Conservation (phyloP, 108 stramenopile genomes). For the Cyclotella kingstonii region DNA sequence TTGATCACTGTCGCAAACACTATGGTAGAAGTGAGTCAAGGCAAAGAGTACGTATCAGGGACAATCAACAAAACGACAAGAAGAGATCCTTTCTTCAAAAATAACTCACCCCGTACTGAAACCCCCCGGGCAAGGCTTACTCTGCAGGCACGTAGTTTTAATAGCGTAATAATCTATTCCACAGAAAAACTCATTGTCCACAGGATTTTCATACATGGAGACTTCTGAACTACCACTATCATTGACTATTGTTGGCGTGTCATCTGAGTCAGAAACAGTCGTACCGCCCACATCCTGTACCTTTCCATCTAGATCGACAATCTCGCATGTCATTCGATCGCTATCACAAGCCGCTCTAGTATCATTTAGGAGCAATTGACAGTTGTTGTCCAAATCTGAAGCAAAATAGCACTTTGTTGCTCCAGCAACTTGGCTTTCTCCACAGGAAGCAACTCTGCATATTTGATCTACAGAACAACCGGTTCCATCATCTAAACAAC, state of each 20-base stretch:
- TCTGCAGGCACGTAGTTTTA: constrained; percentile 7
- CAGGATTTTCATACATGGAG: constrained; percentile 26
- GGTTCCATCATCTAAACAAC: constrained; percentile 9
- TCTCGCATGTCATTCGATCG: constrained; percentile 26
- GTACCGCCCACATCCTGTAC: neutral
- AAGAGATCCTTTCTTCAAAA: no score
- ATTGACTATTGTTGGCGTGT: neutral
- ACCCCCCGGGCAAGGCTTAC: constrained; percentile 32
- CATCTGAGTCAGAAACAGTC: neutral
- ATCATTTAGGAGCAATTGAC: neutral
- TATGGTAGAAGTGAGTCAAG: neutral
- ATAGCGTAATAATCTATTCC: constrained; percentile 21
- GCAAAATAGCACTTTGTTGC: constrained; percentile 13
- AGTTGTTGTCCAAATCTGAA: constrained; percentile 13
- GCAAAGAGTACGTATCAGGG: neutral
- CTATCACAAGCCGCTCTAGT: constrained; percentile 7
- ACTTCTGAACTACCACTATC: neutral
- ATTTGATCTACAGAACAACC: constrained; percentile 30
- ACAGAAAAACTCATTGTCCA: constrained; percentile 34
- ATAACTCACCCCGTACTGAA: constrained; percentile 11
- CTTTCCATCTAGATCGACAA: neutral
- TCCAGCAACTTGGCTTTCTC: constrained; percentile 10
- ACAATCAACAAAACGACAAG: neutral
- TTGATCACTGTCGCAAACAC: constrained; percentile 13
- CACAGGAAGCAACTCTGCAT: constrained; percentile 13